Evolutionary conservation across 192 early-diverging fungal species (phyloP).

Genomic region (Dimargaris xerosporica): DNA sequence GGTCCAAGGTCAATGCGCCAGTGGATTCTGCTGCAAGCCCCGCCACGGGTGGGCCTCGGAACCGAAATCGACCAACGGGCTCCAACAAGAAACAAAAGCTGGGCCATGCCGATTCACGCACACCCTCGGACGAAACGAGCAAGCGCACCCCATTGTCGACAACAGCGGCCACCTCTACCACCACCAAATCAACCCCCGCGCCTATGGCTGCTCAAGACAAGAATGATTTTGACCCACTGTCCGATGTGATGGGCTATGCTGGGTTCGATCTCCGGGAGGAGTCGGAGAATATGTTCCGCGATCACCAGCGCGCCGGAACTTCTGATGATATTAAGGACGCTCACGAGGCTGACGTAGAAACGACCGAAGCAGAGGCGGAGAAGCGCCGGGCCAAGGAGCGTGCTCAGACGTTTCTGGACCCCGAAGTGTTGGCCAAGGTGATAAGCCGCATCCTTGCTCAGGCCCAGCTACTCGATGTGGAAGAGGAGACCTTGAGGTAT

Average conservation of each 20-base stretch:
- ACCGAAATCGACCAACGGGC: background rate
- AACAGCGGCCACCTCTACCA: too few relatives aligned
- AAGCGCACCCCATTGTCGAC: too few relatives aligned
- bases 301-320: slow-evolving; percentile 16
- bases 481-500: slow-evolving; percentile 42
- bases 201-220: background rate
- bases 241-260: slow-evolving; percentile 67
- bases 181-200: too few relatives aligned
- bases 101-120: background rate
- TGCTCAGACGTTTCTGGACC: slow-evolving; percentile 13
- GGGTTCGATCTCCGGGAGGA: slow-evolving; percentile 60
- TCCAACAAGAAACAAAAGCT: slow-evolving; percentile 1
- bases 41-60: background rate
- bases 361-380: slow-evolving; percentile 17
- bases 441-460: slow-evolving; percentile 16
- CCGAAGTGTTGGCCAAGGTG: slow-evolving; percentile 9
- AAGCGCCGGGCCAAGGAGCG: slow-evolving; percentile 15
- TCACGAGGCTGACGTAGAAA: slow-evolving; percentile 2
- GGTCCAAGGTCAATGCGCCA: background rate
- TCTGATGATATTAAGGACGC: slow-evolving; percentile 8
- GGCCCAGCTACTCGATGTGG: slow-evolving; percentile 23
- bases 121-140: background rate
- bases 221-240: slow-evolving; percentile 28
- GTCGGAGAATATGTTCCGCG: slow-evolving; percentile 38
- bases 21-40: background rate